phyloP scores from a whole-genome alignment of 2,329 filamentous ascomycete genomes.

The Hypoxylon rubiginosum region DNA sequence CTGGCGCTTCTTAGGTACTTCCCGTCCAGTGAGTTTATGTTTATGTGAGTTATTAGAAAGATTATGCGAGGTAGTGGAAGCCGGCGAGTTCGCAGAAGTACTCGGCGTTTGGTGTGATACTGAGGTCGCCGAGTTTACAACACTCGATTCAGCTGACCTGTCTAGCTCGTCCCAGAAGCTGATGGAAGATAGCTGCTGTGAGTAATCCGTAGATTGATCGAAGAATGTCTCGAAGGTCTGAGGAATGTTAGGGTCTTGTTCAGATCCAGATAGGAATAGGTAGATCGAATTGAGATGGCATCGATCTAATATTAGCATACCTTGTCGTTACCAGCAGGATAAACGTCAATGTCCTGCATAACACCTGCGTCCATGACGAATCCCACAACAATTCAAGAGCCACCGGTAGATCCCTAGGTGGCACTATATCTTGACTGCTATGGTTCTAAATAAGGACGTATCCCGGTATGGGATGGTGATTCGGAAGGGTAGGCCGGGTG shows the following conservation, averaged over 20 bases:
- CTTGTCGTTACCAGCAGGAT: slow-evolving; percentile 52
- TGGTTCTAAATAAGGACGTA: slow-evolving; percentile 25
- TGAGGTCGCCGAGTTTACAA: slow-evolving; percentile 49
- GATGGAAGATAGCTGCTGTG: slow-evolving; percentile 50
- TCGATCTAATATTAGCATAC: slow-evolving; percentile 42
- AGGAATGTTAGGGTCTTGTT: slow-evolving; percentile 36
- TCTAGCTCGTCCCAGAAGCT: slow-evolving; percentile 54
- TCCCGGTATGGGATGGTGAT: slow-evolving; percentile 29
- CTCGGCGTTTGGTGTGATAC: slow-evolving; percentile 48
- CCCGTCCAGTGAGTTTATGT: slow-evolving; percentile 47
- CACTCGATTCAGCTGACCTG: slow-evolving; percentile 49
- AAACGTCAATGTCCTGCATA: slow-evolving; percentile 55
- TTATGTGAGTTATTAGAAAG: slow-evolving; percentile 47
- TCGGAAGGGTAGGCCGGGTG: slow-evolving; percentile 27
- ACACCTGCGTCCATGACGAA: slow-evolving; percentile 55
- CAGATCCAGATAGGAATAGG: slow-evolving; percentile 22
- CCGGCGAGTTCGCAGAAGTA: slow-evolving; percentile 47
- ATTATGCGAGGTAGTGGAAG: slow-evolving; percentile 47
- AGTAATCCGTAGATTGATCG: slow-evolving; percentile 51
- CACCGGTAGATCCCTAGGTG: slow-evolving; percentile 43
- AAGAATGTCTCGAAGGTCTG: slow-evolving; percentile 51
- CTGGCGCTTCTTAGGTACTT: slow-evolving; percentile 49
- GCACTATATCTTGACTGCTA: slow-evolving; percentile 40
- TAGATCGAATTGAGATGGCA: slow-evolving; percentile 12
- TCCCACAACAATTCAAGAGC: slow-evolving; percentile 43